Evolutionary conservation across 1,139 yeast genomes (phyloP), one percentile per base, ranked within the genome.

Genomic region (Hansenula anomala): DNA sequence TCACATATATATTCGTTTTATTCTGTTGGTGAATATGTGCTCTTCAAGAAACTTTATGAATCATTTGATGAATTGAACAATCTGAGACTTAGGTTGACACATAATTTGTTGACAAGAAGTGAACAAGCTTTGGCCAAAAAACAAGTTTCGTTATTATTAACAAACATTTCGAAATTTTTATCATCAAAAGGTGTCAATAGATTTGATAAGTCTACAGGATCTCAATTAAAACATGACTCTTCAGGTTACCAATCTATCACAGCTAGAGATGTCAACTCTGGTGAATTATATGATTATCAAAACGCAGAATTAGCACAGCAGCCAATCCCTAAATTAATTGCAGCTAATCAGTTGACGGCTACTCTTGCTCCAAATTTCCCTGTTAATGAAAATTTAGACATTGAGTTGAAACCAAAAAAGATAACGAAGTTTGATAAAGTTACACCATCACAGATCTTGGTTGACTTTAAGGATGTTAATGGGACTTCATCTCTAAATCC

Each of bases 301-400:
- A 38, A 50, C 8, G 55, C 48, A 19, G 59, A 51, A 46, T 44
- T 50, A 51, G n/a, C 34, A 2, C 29, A 47, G 12, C 59, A 56
- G 30, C 55, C 61, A 8, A 54, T 67, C 29, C 81, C 92, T 6
- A 72, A 85, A n/a, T 59, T 63, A 34, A 65, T 88, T 44, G 87
- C 94, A 12, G 71, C 74, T 38, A 80, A 75, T 55, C 94, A 87
- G 60, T 68, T 81, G 37, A 69, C 80, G 40, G 74, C 83, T 59
- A 88, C 95, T 0, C 66, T 88, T 46, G 78, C 85, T 15, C 82
- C 90, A 17, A 79, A 80, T 51, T 85, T 76, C 58, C 92, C 95
- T 7, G 71, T 75, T 33, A 49, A 61, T 10, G 69, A 72, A 48
- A 59, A 47, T 40, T 52, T 49, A 19, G 63, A 52, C 10, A 45